These are phyloP conservation scores for Gossypium ekmanianum DNA, from an alignment of 345 rosid genomes.

Conservation along the genomic window DNA sequence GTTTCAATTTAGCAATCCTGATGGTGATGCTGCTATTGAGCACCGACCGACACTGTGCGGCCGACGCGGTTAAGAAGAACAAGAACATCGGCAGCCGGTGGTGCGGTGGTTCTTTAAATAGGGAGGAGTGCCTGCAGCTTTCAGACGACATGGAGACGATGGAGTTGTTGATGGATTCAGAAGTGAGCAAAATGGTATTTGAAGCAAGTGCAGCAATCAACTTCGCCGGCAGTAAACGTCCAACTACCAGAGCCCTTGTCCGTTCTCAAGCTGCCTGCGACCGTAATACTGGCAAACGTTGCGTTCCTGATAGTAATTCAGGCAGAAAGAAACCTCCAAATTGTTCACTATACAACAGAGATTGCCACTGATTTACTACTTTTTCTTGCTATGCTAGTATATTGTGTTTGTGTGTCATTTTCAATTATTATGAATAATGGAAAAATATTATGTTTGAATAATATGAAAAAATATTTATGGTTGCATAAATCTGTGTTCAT, in stretches of 20 bases:
- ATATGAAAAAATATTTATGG: too few relatives aligned
- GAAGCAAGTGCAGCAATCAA: neutral
- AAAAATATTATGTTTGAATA: too few relatives aligned
- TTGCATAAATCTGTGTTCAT: too few relatives aligned
- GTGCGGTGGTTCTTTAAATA: neutral
- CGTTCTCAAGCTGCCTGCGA: neutral
- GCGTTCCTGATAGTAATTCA: neutral
- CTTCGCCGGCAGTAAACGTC: neutral
- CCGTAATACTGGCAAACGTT: neutral
- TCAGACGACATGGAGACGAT: neutral
- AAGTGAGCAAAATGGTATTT: neutral
- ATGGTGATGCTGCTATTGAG: neutral
- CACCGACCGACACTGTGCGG: neutral
- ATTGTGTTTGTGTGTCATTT: too few relatives aligned
- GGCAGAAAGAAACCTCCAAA: neutral
- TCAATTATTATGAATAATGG: too few relatives aligned
- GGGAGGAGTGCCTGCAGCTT: neutral
- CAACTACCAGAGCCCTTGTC: neutral
- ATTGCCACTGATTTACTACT: neutral
- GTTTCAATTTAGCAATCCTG: neutral
- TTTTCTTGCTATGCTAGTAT: too few relatives aligned
- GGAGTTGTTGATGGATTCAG: slow-evolving; percentile 7
- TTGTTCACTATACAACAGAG: neutral
- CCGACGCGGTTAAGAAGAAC: neutral
- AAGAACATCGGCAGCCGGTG: neutral